These are phyloP conservation scores for Jackrogersella multiformis DNA, from an alignment of 495 filamentous ascomycete species.

Conservation along the genomic window DNA sequence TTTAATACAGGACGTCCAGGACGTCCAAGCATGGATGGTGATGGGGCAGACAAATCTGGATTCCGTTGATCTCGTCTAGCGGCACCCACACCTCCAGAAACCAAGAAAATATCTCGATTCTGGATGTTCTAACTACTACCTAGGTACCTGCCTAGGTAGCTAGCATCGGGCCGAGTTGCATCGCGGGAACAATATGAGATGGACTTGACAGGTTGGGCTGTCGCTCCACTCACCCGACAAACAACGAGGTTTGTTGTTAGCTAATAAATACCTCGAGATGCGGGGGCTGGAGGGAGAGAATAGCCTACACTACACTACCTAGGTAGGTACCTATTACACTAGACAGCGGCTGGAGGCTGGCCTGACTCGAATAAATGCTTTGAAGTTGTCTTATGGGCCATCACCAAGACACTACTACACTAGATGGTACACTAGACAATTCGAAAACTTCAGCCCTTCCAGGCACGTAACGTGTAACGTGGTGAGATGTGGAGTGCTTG, in stretches of 20 bases:
- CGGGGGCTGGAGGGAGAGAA: slow-evolving; percentile 8
- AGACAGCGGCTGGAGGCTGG: no score
- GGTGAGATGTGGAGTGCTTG: slow-evolving; percentile 16
- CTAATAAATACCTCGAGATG: slow-evolving; percentile 19
- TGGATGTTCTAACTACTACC: neutral
- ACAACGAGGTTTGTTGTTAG: slow-evolving; percentile 15
- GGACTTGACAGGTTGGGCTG: neutral
- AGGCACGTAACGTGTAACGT: slow-evolving; percentile 31
- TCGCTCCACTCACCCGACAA: slow-evolving; percentile 14
- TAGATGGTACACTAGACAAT: no score
- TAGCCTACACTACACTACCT: no score
- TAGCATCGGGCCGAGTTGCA: slow-evolving; percentile 33
- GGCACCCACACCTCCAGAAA: slow-evolving; percentile 18
- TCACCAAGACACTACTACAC: no score
- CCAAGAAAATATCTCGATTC: slow-evolving; percentile 11
- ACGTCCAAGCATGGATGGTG: neutral
- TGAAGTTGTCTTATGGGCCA: no score
- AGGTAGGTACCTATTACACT: no score
- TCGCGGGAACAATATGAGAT: slow-evolving; percentile 14
- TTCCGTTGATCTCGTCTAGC: slow-evolving; percentile 5
- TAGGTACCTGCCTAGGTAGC: no score
- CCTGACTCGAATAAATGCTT: no score
- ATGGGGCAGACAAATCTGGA: slow-evolving; percentile 5
- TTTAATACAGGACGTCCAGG: no score
- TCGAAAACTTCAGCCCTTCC: slow-evolving; percentile 27